Evolutionary conservation across 148 eudicot species (phyloP), one percentile per base, ranked within the genome.

Genomic region (Drosera capensis): DNA sequence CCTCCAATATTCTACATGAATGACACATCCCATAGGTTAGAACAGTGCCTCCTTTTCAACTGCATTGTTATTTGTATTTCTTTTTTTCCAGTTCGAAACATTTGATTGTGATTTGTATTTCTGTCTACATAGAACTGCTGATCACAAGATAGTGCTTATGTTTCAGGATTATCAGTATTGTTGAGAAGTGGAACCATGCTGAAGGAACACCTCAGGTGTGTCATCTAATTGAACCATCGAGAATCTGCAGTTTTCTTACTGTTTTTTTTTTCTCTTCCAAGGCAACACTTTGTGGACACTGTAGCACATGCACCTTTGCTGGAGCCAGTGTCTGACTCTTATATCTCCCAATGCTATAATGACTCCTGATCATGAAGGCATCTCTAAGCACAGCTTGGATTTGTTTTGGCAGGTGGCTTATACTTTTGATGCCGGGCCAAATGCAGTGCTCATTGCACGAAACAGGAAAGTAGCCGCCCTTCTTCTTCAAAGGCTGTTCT

Each of bases 1-100:
- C 94, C 97, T 14, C 97, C 97, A 18, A 80, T 88, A 46, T 83
- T 83, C 58, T 88, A 88, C 70, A 80, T 88, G 92, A 88, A 88
- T 60, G 97, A 83, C 51, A 88, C 97, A 52, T 88, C 97, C 48
- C 97, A 83, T 38, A 80, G 81, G 97, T 64, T n/a, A n/a, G n/a
- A n/a, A n/a, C 58, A 68, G 77, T n/a, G n/a, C n/a, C n/a, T n/a
- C n/a, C 23, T 19, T 3, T 19, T 20, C 42, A 53, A 43, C 23
- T 37, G 22, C 26, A 29, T 28, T 59, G n/a, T n/a, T n/a, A n/a
- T n/a, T n/a, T n/a, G n/a, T n/a, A n/a, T n/a, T n/a, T n/a, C n/a
- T n/a, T n/a, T n/a, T n/a, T n/a, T n/a, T n/a, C n/a, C n/a, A n/a
- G n/a, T n/a, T n/a, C n/a, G n/a, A n/a, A n/a, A n/a, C n/a, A n/a